Conservation (phyloP, 2,329 filamentous ascomycete genomes). For the Calonectria honghensis region DNA sequence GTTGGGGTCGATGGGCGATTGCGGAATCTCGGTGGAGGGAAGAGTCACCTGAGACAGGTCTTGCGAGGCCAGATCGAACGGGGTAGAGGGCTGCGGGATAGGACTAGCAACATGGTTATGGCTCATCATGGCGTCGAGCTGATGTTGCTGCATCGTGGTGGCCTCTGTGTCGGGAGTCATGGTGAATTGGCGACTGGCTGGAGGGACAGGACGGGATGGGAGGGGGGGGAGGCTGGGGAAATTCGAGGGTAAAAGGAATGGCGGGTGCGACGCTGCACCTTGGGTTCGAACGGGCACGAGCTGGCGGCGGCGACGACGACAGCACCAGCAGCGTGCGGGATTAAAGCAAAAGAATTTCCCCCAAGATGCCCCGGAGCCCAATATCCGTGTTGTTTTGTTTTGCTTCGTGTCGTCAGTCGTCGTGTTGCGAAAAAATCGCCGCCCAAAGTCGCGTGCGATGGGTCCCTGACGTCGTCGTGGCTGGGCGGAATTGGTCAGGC, state of each 20-base stretch:
- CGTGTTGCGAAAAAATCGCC: conserved; percentile 39
- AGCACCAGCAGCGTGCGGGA: background rate
- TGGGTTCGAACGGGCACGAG: conserved; percentile 6
- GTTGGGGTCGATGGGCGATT: conserved; percentile 70
- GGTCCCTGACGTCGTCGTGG: conserved; percentile 48
- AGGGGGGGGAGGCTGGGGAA: conserved; percentile 1
- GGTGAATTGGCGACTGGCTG: conserved; percentile 45
- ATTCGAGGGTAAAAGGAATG: conserved; percentile 28
- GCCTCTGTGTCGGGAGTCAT: conserved; percentile 60
- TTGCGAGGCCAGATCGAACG: conserved; percentile 55
- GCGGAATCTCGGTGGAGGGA: conserved; percentile 74
- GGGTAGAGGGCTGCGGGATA: conserved; percentile 57
- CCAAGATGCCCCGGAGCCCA: background rate
- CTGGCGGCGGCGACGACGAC: background rate
- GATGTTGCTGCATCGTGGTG: conserved; percentile 57
- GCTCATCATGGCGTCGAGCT: conserved; percentile 56
- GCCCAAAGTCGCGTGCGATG: conserved; percentile 44
- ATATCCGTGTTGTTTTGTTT: conserved; percentile 36
- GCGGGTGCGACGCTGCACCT: conserved; percentile 42
- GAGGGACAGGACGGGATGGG: conserved; percentile 18
- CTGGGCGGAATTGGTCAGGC: conserved; percentile 50
- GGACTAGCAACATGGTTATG: conserved; percentile 60
- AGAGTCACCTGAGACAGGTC: conserved; percentile 71
- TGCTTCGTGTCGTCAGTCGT: conserved; percentile 40
- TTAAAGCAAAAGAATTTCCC: conserved; percentile 19